These are phyloP conservation scores for Saturnispora gosingensis DNA, from an alignment of 805 yeast species.

Conservation along the genomic window DNA sequence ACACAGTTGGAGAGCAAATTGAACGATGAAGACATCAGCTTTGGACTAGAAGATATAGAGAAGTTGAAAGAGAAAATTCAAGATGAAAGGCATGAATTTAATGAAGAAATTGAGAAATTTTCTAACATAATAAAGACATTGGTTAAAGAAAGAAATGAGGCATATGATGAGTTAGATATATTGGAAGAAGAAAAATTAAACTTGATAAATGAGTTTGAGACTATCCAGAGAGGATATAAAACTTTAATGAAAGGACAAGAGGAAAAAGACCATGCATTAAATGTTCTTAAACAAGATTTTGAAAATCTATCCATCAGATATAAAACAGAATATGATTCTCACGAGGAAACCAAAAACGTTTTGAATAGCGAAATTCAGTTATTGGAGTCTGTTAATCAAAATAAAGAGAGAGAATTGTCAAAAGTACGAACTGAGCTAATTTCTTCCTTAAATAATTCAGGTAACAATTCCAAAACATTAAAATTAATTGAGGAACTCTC, in stretches of 20 bases:
- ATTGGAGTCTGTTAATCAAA: conserved; percentile 11
- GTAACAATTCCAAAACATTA: neutral
- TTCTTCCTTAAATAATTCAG: neutral
- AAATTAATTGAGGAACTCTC: conserved; percentile 9
- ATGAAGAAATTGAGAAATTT: conserved; percentile 15
- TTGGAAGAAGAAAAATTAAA: conserved; percentile 30
- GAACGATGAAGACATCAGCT: neutral
- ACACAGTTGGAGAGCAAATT: neutral
- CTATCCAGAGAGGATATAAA: conserved; percentile 19
- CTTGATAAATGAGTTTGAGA: conserved; percentile 30
- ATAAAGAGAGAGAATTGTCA: conserved; percentile 10
- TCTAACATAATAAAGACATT: conserved; percentile 17
- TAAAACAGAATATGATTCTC: conserved; percentile 21
- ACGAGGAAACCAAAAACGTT: conserved; percentile 17
- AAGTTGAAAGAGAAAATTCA: conserved; percentile 4
- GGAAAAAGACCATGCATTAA: neutral
- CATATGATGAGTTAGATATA: conserved; percentile 27
- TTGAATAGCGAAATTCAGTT: conserved; percentile 8
- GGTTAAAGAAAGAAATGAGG: conserved; percentile 19
- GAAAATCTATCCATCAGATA: conserved; percentile 30
- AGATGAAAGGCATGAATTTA: conserved; percentile 4
- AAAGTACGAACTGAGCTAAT: conserved; percentile 4
- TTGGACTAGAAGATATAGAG: conserved; percentile 5
- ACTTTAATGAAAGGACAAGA: conserved; percentile 1
- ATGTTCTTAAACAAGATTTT: conserved; percentile 26